Conservation (phyloP, 148 eudicot genomes). For the Chenopodium quinoa region DNA sequence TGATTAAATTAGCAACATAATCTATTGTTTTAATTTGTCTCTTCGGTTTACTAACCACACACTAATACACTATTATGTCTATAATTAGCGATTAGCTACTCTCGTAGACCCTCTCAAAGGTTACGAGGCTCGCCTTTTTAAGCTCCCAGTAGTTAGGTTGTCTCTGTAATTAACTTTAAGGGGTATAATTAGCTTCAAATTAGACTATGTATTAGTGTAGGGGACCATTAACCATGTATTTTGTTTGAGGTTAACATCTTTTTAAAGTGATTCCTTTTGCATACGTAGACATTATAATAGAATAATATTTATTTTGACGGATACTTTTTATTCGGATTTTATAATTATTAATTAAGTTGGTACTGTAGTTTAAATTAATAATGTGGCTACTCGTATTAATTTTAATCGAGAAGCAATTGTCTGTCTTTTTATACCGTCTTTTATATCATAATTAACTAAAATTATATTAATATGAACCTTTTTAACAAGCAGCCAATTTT, state of each 20-base stretch:
- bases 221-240: slow-evolving; percentile 12
- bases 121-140: slow-evolving; percentile 18
- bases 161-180: slow-evolving; percentile 17
- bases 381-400: too few species aligned
- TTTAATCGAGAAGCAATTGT: too few species aligned
- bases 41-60: slow-evolving; percentile 26
- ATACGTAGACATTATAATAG: neutral
- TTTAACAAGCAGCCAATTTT: too few species aligned
- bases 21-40: slow-evolving; percentile 22
- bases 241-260: neutral
- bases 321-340: too few species aligned
- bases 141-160: slow-evolving; percentile 20
- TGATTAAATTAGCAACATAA: neutral
- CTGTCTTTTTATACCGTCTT: too few species aligned
- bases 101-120: slow-evolving; percentile 23
- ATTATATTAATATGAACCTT: too few species aligned
- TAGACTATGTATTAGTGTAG: neutral
- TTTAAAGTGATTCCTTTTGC: neutral
- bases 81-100: slow-evolving; percentile 4
- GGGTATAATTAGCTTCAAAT: slow-evolving; percentile 12
- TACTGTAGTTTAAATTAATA: too few species aligned
- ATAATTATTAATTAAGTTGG: too few species aligned
- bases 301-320: too few species aligned
- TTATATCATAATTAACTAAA: too few species aligned
- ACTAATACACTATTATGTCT: neutral